Percentiles rank a stretch among this genome's conserved stretches.
Conservation (phyloP, 305 asterid genomes). For the Solanum aculeatissimum region DNA sequence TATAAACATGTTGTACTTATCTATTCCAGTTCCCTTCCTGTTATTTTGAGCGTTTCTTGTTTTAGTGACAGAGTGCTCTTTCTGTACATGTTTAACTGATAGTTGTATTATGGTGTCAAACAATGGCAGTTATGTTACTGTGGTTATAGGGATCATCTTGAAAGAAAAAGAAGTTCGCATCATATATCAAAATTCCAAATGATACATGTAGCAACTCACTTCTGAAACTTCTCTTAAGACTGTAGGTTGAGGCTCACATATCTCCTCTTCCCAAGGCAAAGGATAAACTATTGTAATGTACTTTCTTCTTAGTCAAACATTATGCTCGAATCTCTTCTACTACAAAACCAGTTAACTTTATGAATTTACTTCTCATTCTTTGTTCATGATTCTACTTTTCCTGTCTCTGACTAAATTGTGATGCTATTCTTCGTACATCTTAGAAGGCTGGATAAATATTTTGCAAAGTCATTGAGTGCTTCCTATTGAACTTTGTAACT, state of each 20-base stretch:
- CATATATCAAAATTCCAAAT: background rate
- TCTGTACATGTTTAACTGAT: background rate
- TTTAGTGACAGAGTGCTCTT: background rate
- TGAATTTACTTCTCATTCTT: background rate
- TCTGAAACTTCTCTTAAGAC: background rate
- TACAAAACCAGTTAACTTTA: background rate
- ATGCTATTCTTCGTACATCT: background rate
- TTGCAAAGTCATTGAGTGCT: background rate
- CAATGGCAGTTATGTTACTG: background rate
- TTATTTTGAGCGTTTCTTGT: background rate
- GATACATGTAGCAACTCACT: background rate
- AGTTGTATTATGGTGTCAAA: background rate
- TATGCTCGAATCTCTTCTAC: background rate
- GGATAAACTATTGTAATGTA: background rate
- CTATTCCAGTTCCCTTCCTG: background rate
- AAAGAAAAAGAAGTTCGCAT: background rate
- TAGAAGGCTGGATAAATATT: background rate
- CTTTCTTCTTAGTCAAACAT: background rate
- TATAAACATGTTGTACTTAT: background rate
- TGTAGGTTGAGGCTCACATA: background rate
- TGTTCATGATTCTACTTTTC: background rate
- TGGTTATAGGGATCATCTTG: background rate
- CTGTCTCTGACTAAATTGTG: background rate
- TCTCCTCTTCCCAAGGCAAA: background rate
- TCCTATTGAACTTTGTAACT: background rate